Base-by-base conservation (phyloP, 23 red algal species). In the Gracilaria gracilis region DNA sequence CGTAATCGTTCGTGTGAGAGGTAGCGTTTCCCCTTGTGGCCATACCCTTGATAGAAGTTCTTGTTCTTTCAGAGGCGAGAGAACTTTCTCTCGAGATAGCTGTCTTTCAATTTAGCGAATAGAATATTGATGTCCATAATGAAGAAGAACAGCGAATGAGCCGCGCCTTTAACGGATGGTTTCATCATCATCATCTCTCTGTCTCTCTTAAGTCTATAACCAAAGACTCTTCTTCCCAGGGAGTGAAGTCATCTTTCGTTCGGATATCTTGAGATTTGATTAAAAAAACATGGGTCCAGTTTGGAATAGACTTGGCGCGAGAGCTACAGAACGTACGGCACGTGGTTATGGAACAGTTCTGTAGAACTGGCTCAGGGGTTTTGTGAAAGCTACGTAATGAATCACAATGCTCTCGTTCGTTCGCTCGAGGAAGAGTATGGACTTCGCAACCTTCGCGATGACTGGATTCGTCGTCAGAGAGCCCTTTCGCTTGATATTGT, bases 401-500 rank as follows among this genome's bases (percentile, higher is more conserved):
- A 31, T 62, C 59, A 32, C 64, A 20, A 36, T 37, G 72, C 20
- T 33, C 27, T 48, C 34, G 15, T 0, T 19, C 4, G 20, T 28
- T 8, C 38, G 39, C 67, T 92, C 14, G 62, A 75, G 34, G 31
- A 82, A 31, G 27, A 49, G 24, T 92, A 46, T 15, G 89, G 89
- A 23, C 80, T 92, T 17, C 89, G 89, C 37, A 84, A 92, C 53
- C 49, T 84, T 23, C 79, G 80, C 20, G 28, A 31, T 4, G 35
- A 75, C 13, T 92, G 89, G 89, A 48, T 92, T 35, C 89, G 79
- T 20, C 89, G 87, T 57, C 87, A 81, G 35, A 29, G 48, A 31
- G 55, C 51, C 48, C 57, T 90, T 24, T 81, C 87, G 28, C 50
- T 49, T 20, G 73, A 49, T 21, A 65, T 62, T 39, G 39, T 89